These are phyloP conservation scores for Streptanthus diversifolius DNA, from an alignment of 345 rosid genomes.

Conservation along the genomic window DNA sequence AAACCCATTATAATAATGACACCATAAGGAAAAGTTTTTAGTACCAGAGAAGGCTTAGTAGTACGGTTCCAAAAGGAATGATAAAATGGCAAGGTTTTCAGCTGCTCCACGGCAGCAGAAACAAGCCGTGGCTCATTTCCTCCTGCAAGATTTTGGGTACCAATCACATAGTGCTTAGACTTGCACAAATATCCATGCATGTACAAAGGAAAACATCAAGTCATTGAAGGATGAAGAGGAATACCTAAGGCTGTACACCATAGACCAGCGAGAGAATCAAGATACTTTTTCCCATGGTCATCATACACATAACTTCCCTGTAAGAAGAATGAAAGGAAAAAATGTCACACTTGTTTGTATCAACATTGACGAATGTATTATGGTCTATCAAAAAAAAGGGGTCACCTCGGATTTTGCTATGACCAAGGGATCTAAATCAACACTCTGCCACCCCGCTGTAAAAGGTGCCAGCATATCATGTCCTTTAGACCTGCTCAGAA, in stretches of 20 bases:
- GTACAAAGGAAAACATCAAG: no score
- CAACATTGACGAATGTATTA: not conserved
- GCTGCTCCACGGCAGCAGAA: conserved; percentile 70
- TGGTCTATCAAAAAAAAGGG: not conserved
- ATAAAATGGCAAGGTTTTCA: conserved; percentile 83
- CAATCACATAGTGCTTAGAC: conserved; percentile 4
- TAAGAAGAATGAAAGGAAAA: not conserved
- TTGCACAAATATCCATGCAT: not conserved
- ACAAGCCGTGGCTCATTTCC: conserved; percentile 90
- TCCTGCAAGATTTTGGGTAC: conserved; percentile 46
- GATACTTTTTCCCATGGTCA: conserved; percentile 71
- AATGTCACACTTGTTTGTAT: not conserved
- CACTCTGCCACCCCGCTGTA: conserved; percentile 92
- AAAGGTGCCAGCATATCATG: conserved; percentile 99
- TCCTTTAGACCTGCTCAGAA: conserved; percentile 65
- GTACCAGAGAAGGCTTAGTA: conserved; percentile 91
- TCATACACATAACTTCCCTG: conserved; percentile 91
- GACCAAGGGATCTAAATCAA: conserved; percentile 73
- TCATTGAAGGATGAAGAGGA: not conserved
- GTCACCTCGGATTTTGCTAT: conserved; percentile 67
- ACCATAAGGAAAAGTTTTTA: not conserved
- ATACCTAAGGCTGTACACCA: conserved; percentile 96
- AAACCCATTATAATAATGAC: not conserved
- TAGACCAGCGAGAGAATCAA: conserved; percentile 94
- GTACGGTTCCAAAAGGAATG: conserved; percentile 99